Percentiles rank a stretch among this genome's conserved stretches.
phyloP scores from a whole-genome alignment of 495 filamentous ascomycete species.

The Talaromyces liani region DNA sequence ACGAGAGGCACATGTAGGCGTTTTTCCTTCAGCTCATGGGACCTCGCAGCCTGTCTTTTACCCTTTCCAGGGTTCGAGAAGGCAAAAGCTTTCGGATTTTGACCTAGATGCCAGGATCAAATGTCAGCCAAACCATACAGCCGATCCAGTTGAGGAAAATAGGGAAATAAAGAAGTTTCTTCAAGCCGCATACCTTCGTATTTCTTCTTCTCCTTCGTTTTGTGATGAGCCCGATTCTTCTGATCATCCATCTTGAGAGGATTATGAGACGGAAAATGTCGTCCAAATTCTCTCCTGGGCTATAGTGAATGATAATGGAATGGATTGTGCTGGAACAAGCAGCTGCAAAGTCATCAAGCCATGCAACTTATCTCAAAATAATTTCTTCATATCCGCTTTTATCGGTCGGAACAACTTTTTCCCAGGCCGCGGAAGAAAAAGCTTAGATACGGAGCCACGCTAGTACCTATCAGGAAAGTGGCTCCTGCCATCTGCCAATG shows the following conservation, averaged over 20 bases:
- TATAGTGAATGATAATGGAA: neutral
- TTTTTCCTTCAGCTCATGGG: conserved; percentile 95
- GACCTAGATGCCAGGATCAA: conserved; percentile 36
- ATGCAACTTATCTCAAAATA: conserved; percentile 3
- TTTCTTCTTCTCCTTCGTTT: conserved; percentile 87
- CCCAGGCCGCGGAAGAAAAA: neutral
- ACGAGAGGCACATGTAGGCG: conserved; percentile 90
- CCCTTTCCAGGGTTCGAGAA: conserved; percentile 79
- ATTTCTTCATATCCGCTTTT: conserved; percentile 11
- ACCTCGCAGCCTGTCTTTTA: conserved; percentile 75
- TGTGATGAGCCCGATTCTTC: conserved; percentile 76
- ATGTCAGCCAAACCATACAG: neutral
- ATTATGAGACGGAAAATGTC: neutral
- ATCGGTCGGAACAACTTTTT: conserved; percentile 6
- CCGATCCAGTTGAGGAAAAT: conserved; percentile 9
- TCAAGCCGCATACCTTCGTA: conserved; percentile 38
- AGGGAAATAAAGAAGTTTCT: neutral
- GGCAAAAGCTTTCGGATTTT: conserved; percentile 89
- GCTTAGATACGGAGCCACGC: neutral
- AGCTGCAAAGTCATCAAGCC: neutral
- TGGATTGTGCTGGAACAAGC: neutral
- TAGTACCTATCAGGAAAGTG: neutral
- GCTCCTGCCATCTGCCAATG: neutral
- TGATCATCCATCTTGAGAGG: conserved; percentile 65
- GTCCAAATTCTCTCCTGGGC: neutral